phyloP scores from a whole-genome alignment of 2,329 filamentous ascomycete genomes.

The Myriosclerotinia scirpicola region DNA sequence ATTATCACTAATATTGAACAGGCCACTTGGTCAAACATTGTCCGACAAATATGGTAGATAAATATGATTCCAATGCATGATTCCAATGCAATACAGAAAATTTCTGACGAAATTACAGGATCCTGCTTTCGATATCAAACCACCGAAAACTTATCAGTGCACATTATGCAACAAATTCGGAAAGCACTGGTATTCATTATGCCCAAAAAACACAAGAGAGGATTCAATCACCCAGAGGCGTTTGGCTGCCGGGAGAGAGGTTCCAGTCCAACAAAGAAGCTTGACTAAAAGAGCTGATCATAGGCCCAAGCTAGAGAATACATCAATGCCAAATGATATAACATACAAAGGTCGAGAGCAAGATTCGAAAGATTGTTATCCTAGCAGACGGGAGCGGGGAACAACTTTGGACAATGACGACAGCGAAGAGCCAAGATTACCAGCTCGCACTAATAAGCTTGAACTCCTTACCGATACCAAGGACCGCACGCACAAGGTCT shows the following conservation, averaged over 20 bases:
- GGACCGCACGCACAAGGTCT: constrained; percentile 8
- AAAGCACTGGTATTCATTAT: constrained; percentile 43
- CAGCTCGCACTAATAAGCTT: not conserved
- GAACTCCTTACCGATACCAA: constrained; percentile 9
- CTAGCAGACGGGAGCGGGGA: too few relatives aligned
- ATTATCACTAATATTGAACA: constrained; percentile 30
- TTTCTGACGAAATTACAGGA: constrained; percentile 33
- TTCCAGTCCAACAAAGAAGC: not conserved
- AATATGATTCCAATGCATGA: not conserved
- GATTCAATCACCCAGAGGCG: constrained; percentile 42
- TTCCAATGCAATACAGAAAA: not conserved
- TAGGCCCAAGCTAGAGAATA: not conserved
- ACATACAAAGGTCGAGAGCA: not conserved
- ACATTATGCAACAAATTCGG: constrained; percentile 41
- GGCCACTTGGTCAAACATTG: constrained; percentile 45
- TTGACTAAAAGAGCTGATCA: not conserved
- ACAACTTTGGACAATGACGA: not conserved
- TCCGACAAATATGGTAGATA: constrained; percentile 44
- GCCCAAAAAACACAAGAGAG: constrained; percentile 41
- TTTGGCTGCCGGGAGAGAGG: constrained; percentile 21
- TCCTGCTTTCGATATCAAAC: constrained; percentile 42
- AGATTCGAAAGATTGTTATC: not conserved
- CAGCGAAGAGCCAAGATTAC: not conserved
- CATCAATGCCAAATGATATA: not conserved
- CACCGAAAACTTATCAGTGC: constrained; percentile 41